These are phyloP conservation scores for Ceratobasidium sp. DNA, from an alignment of 1,284 basidiomycete genomes.

Conservation along the genomic window DNA sequence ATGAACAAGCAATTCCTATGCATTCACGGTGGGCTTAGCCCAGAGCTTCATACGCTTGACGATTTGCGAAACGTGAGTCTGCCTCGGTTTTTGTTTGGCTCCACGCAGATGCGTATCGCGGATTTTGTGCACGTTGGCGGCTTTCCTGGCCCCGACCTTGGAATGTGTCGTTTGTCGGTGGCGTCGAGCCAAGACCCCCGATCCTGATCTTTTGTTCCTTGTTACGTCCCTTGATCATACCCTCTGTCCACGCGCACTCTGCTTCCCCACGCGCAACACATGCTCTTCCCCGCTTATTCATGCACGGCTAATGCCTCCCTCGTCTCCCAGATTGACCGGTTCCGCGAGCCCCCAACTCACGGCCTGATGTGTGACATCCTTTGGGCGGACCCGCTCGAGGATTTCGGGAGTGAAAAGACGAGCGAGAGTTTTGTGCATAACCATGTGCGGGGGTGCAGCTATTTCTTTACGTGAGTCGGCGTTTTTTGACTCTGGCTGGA, in stretches of 20 bases:
- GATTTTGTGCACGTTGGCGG: no score
- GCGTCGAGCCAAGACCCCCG: background rate
- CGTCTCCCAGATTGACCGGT: constrained; percentile 82
- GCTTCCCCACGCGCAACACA: background rate
- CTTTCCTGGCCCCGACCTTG: no score
- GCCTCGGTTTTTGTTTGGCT: background rate
- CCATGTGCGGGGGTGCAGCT: constrained; percentile 94
- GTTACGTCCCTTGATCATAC: constrained; percentile 41
- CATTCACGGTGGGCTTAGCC: constrained; percentile 93
- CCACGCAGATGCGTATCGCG: no score
- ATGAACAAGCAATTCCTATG: constrained; percentile 99
- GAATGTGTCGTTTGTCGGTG: background rate
- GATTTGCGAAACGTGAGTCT: constrained; percentile 80
- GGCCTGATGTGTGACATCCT: constrained; percentile 96
- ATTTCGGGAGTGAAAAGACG: constrained; percentile 92
- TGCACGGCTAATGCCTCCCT: background rate
- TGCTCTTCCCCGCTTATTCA: constrained; percentile 6
- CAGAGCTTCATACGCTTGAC: constrained; percentile 91
- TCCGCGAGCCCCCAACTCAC: constrained; percentile 94
- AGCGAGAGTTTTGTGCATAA: constrained; percentile 91
- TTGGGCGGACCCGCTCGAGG: constrained; percentile 95
- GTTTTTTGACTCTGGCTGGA: background rate
- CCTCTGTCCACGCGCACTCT: no score
- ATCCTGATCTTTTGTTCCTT: background rate
- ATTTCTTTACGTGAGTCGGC: constrained; percentile 90